These are phyloP conservation scores for Xylariaceae sp. DNA, from an alignment of 2,329 filamentous ascomycete species.

Conservation along the genomic window DNA sequence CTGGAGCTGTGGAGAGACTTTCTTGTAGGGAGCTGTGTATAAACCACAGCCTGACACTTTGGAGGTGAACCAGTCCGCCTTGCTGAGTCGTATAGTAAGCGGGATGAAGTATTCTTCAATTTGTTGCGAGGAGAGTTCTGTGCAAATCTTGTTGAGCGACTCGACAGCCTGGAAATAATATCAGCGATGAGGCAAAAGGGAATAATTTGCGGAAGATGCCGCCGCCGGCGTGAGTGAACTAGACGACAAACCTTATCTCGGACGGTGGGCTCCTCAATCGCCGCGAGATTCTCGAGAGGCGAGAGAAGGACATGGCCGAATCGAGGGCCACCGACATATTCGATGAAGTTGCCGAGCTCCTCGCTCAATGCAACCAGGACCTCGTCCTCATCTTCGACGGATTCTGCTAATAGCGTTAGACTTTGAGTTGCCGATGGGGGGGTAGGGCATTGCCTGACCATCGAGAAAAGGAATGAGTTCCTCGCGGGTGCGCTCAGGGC, in stretches of 20 bases:
- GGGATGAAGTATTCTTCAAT: slow-evolving; percentile 97
- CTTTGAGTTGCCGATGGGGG: slow-evolving; percentile 10
- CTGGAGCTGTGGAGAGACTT: slow-evolving; percentile 81
- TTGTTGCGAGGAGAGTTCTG: slow-evolving; percentile 82
- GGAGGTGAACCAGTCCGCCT: slow-evolving; percentile 99
- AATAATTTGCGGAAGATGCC: slow-evolving; percentile 10
- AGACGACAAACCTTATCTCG: slow-evolving; percentile 76
- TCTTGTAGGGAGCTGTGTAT: slow-evolving; percentile 88
- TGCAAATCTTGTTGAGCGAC: slow-evolving; percentile 98
- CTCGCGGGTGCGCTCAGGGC: slow-evolving; percentile 92
- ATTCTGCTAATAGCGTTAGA: slow-evolving; percentile 58
- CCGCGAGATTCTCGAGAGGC: slow-evolving; percentile 93
- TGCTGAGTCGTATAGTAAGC: slow-evolving; percentile 88
- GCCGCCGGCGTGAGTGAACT: neutral
- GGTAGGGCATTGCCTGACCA: slow-evolving; percentile 57
- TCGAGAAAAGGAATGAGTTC: slow-evolving; percentile 99
- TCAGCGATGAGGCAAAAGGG: slow-evolving; percentile 12
- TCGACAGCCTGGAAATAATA: slow-evolving; percentile 71
- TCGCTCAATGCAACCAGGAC: slow-evolving; percentile 95
- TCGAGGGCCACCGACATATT: slow-evolving; percentile 92
- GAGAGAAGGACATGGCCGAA: slow-evolving; percentile 94
- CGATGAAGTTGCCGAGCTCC: slow-evolving; percentile 92
- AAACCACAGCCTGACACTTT: slow-evolving; percentile 97
- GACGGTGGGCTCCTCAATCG: slow-evolving; percentile 96
- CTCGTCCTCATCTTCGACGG: slow-evolving; percentile 97